A percentile compares a stretch with the other conserved stretches of the same genome.
These are phyloP conservation scores for Neocucurbitaria cava DNA, from an alignment of 2,329 filamentous ascomycete genomes.

Conservation along the genomic window DNA sequence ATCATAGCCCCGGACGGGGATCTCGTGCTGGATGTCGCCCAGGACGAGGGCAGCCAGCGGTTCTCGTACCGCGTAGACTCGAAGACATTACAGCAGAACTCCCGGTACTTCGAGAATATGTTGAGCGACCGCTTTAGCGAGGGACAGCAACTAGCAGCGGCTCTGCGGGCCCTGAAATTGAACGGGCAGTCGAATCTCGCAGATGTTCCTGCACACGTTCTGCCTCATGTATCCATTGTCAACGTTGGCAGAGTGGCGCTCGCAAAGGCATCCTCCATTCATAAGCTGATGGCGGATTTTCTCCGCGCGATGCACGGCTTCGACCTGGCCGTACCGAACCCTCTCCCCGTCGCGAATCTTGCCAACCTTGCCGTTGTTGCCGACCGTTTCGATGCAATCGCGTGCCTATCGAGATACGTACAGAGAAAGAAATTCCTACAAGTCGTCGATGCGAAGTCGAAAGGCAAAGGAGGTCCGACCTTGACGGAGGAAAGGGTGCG, in stretches of 20 bases:
- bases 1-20: slow-evolving; percentile 67
- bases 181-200: slow-evolving; percentile 54
- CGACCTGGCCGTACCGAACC: slow-evolving; percentile 51
- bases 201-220: slow-evolving; percentile 57
- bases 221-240: slow-evolving; percentile 70
- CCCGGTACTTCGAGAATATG: slow-evolving; percentile 73
- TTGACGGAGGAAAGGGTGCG: slow-evolving; percentile 70
- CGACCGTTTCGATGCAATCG: slow-evolving; percentile 74
- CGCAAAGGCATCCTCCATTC: slow-evolving; percentile 65
- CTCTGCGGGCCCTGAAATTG: slow-evolving; percentile 60
- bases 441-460: slow-evolving; percentile 53
- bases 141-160: slow-evolving; percentile 61
- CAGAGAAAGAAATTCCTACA: slow-evolving; percentile 53
- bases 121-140: slow-evolving; percentile 72
- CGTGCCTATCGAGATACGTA: slow-evolving; percentile 62
- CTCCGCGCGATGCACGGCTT: slow-evolving; percentile 69
- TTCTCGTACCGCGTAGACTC: slow-evolving; percentile 69
- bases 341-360: slow-evolving; percentile 67
- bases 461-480: slow-evolving; percentile 48
- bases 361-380: slow-evolving; percentile 73
- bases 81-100: slow-evolving; percentile 64
- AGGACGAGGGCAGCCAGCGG: slow-evolving; percentile 64
- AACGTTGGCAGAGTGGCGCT: slow-evolving; percentile 76
- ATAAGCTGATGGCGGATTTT: slow-evolving; percentile 71
- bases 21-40: slow-evolving; percentile 70